Percentiles rank a stretch among this genome's conserved stretches.
phyloP scores from a whole-genome alignment of 2,329 filamentous ascomycete species.

The Chaetomium sp. region DNA sequence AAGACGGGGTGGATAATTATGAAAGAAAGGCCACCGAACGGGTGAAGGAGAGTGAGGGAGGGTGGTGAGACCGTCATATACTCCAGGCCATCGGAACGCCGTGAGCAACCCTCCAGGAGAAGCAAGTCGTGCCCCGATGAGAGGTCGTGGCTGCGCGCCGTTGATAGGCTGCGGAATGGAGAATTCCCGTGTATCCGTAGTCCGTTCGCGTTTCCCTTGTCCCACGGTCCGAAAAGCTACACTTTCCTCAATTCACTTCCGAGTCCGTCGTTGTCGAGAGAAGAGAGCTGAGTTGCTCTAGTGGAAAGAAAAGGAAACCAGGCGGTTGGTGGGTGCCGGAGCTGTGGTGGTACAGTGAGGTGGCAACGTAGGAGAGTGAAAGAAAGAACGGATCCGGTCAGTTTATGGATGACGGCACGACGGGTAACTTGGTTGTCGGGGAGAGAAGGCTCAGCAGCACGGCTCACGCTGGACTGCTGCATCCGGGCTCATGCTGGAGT shows the following conservation, averaged over 20 bases:
- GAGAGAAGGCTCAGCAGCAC: slow-evolving; percentile 18
- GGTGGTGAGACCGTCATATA: slow-evolving; percentile 20
- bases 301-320: slow-evolving; percentile 7
- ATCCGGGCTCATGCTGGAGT: slow-evolving; percentile 29
- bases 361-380: slow-evolving; percentile 9
- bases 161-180: too few relatives aligned
- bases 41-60: slow-evolving; percentile 8
- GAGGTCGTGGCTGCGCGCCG: too few relatives aligned
- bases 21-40: slow-evolving; percentile 14
- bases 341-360: slow-evolving; percentile 8
- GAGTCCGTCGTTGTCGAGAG: slow-evolving; percentile 6
- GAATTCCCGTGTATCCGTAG: background rate
- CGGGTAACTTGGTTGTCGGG: background rate
- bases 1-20: slow-evolving; percentile 5
- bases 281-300: slow-evolving; percentile 4
- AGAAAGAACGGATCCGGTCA: slow-evolving; percentile 16
- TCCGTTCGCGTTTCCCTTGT: slow-evolving; percentile 12
- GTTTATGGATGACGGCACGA: slow-evolving; percentile 24
- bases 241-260: slow-evolving; percentile 28
- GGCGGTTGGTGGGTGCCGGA: slow-evolving; percentile 2
- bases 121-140: background rate
- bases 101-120: slow-evolving; percentile 15
- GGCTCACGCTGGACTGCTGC: slow-evolving; percentile 26
- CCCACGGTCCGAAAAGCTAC: slow-evolving; percentile 21
- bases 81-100: slow-evolving; percentile 25